Base-by-base conservation (phyloP, 768 basidiomycete species). In the Tremella yokohamensis region DNA sequence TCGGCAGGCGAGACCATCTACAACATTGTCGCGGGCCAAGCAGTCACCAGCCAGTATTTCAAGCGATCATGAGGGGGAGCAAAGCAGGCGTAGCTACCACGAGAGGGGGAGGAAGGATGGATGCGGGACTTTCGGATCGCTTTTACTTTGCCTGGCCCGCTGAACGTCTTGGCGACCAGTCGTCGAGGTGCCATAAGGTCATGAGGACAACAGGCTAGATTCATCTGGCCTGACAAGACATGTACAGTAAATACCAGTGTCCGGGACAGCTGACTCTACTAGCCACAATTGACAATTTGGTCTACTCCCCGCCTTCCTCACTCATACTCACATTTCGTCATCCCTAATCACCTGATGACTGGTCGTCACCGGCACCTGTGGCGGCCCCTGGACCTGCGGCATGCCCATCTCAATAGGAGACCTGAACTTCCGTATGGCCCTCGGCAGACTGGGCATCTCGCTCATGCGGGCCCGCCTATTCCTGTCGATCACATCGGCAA, bases 1-100 rank as follows among this genome's bases (percentile, higher is more conserved):
- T 84, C 85, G 37, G 80, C 91, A 22, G 94, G 94, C 52, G 94
- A 97, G 78, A 84, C 86, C 3, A 77, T 94, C 34, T 97, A 94
- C 78, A 88, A 90, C 71, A 82, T 91, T 76, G 79, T 87, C 37
- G 87, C 91, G 68, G 86, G 84, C 11, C 84, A 86, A 1, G 89
- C 85, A n/a, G 88, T 96, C 61, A 90, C 87, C 74, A 92, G 86
- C 72, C 65, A 80, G 8, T 96, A 88, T 71, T 97, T 79, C 56
- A 78, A 76, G 65, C 64, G 68, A 49, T 66, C 63, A n/a, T 61
- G 60, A 9, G 58, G 11, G 20, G 19, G 38, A 16, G 39, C 3
- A n/a, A 53, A 18, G 12, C 8, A 22, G 3, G n/a, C 1, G 19
- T 24, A 19, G 49, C 26, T 4, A 3, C 40, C 40, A 40, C 13